phyloP scores from a whole-genome alignment of 2,329 filamentous ascomycete species.

The Taxawa tesnikishii region DNA sequence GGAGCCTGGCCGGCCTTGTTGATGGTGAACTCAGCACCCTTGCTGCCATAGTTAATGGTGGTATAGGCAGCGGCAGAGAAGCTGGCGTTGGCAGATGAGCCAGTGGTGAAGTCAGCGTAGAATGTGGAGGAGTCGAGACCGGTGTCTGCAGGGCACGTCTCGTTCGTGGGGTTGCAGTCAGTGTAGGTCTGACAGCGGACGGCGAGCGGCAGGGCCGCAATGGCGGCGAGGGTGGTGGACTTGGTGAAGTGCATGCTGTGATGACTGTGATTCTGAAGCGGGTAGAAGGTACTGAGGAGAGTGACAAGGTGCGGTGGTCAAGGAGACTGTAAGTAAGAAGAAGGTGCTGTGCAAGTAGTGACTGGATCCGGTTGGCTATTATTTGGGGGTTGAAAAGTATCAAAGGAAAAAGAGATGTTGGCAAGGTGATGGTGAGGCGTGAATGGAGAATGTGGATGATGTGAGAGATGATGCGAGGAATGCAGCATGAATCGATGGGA shows the following conservation, averaged over 20 bases:
- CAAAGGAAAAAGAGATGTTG: no score
- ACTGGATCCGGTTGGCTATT: no score
- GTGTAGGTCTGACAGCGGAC: conserved; percentile 62
- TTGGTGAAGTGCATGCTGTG: conserved; percentile 19
- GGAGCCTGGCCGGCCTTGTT: conserved; percentile 59
- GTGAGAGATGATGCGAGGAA: no score
- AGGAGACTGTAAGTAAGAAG: no score
- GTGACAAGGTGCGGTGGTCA: no score
- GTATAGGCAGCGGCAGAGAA: conserved; percentile 53
- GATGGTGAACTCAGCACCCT: conserved; percentile 62
- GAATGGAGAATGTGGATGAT: no score
- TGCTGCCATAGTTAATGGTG: conserved; percentile 46
- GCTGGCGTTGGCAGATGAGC: conserved; percentile 48
- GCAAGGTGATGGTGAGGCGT: no score
- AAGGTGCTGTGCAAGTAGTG: no score
- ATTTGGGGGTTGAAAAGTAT: no score
- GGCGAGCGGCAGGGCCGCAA: conserved; percentile 31
- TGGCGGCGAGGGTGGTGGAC: conserved; percentile 20
- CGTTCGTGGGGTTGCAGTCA: conserved; percentile 63
- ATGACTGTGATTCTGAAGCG: conserved; percentile 1
- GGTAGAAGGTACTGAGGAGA: no score
- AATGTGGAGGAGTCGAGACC: conserved; percentile 51
- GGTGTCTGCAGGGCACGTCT: conserved; percentile 56
- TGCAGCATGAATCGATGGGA: no score
- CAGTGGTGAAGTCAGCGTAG: conserved; percentile 36